Percentiles rank a stretch among this genome's conserved stretches.
phyloP scores from a whole-genome alignment of 768 basidiomycete species.

The Cubamyces sp. region DNA sequence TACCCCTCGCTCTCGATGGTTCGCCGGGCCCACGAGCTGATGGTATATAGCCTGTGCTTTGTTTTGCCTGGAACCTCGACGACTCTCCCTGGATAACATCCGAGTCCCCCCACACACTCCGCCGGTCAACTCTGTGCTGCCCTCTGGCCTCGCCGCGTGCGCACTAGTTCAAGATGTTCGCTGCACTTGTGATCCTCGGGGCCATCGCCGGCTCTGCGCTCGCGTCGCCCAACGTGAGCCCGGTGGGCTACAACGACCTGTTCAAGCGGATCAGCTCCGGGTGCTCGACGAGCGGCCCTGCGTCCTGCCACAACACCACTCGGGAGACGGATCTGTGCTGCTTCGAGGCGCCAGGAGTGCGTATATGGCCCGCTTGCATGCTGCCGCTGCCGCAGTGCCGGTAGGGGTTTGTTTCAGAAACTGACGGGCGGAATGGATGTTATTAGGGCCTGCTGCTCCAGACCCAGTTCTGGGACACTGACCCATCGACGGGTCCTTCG shows the following conservation, averaged over 20 bases:
- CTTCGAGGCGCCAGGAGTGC: constrained; percentile 61
- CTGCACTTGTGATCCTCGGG: constrained; percentile 30
- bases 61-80: too few species aligned
- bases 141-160: not conserved
- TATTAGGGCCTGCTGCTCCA: constrained; percentile 62
- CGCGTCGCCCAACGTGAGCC: constrained; percentile 22
- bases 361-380: constrained; percentile 27
- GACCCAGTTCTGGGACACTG: constrained; percentile 76
- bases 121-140: not conserved
- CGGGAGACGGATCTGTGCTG: constrained; percentile 55
- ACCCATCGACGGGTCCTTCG: constrained; percentile 62
- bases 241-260: constrained; percentile 29
- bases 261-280: constrained; percentile 48
- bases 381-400: too few species aligned
- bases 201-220: constrained; percentile 28
- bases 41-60: not conserved
- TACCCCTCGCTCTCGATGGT: not conserved
- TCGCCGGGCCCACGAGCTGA: not conserved
- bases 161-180: constrained; percentile 28
- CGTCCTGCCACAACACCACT: constrained; percentile 60
- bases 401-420: too few species aligned
- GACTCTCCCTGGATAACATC: not conserved
- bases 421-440: too few species aligned
- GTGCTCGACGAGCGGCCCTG: constrained; percentile 52
- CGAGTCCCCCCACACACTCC: not conserved